Evolutionary conservation across 2,329 filamentous ascomycete species (phyloP).

Genomic region (Graphilbum sp.): DNA sequence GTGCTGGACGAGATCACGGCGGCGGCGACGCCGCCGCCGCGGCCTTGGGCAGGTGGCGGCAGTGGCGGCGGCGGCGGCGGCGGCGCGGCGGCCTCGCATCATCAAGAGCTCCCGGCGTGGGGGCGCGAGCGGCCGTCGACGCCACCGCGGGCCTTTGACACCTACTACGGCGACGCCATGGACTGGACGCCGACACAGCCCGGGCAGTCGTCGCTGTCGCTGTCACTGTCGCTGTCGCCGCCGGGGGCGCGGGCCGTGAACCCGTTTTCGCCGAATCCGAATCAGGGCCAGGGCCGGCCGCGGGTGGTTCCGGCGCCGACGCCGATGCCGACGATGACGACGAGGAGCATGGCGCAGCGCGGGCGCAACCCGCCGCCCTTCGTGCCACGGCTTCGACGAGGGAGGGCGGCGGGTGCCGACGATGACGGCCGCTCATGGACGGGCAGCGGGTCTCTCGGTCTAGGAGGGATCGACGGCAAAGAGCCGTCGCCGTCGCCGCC

Average conservation of each 20-base stretch:
- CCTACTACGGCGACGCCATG: conserved; percentile 42
- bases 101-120: neutral
- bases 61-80: neutral
- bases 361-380: conserved; percentile 44
- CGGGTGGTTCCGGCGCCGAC: conserved; percentile 52
- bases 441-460: no score
- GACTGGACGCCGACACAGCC: conserved; percentile 50
- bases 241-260: no score
- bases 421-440: neutral
- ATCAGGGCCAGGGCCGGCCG: conserved; percentile 22
- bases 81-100: no score
- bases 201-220: conserved; percentile 12
- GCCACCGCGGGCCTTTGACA: neutral
- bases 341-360: conserved; percentile 46
- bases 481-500: neutral
- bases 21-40: conserved; percentile 1
- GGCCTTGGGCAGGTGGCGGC: neutral
- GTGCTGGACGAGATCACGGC: conserved; percentile 27
- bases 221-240: no score
- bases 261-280: conserved; percentile 16
- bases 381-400: conserved; percentile 24
- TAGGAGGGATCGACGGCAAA: no score
- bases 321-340: conserved; percentile 53
- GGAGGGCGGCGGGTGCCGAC: neutral
- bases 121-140: neutral